A percentile compares a stretch with the other conserved stretches of the same genome.
Evolutionary conservation across 2,329 filamentous ascomycete species (phyloP).

Genomic region (Ceratocystis colombiana): DNA sequence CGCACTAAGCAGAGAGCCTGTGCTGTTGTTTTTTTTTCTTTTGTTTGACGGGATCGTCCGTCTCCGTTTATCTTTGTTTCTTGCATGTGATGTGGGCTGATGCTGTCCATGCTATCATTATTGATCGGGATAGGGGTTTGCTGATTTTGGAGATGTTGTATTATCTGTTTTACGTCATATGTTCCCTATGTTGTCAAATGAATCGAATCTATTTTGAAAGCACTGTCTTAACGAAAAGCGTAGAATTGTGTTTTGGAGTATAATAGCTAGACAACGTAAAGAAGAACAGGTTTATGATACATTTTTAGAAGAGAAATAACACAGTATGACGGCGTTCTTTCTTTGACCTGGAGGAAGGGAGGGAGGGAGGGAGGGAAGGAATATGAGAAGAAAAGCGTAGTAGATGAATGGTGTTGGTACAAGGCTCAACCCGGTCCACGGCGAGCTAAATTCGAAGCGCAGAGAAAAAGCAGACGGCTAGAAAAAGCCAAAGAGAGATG

Average conservation of each 20-base stretch:
- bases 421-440: background rate
- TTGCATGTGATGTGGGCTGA: background rate
- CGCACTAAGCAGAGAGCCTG: conserved; percentile 1
- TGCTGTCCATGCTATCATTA: background rate
- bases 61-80: background rate
- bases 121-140: background rate
- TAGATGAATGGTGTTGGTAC: conserved; percentile 4
- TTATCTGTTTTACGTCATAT: conserved; percentile 3
- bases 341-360: background rate
- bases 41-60: background rate
- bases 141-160: background rate
- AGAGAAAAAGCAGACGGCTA: background rate
- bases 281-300: background rate
- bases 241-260: conserved; percentile 2
- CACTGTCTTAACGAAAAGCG: background rate
- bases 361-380: too few relatives aligned
- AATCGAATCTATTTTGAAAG: conserved; percentile 12
- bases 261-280: background rate
- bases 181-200: background rate
- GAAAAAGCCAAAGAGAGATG: background rate
- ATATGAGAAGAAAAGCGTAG: background rate
- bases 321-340: background rate
- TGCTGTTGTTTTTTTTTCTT: background rate
- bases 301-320: background rate
- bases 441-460: conserved; percentile 3